Conservation (phyloP, 2,329 filamentous ascomycete species). For the Stagonosporopsis chrysanthemi region DNA sequence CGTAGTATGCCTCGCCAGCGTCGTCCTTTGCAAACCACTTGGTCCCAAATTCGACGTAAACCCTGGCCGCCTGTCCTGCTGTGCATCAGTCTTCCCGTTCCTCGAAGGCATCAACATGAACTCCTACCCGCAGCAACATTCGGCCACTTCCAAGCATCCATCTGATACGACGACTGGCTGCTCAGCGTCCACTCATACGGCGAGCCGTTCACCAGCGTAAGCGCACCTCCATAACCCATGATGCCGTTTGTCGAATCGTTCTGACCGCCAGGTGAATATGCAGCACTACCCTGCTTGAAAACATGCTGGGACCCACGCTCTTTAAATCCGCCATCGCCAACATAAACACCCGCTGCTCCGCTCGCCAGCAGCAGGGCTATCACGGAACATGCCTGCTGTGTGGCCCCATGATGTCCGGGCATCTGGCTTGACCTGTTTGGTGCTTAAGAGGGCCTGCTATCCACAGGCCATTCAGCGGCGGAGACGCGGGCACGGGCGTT, state of each 20-base stretch:
- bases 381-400: neutral
- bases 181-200: constrained; percentile 48
- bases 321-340: constrained; percentile 1
- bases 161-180: constrained; percentile 46
- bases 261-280: neutral
- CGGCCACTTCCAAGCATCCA: constrained; percentile 50
- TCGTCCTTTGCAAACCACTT: constrained; percentile 42
- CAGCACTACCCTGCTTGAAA: neutral
- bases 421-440: constrained; percentile 3
- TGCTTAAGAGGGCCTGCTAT: neutral
- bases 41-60: constrained; percentile 44
- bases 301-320: constrained; percentile 5
- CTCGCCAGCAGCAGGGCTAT: neutral
- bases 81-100: neutral
- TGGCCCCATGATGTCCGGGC: constrained; percentile 5
- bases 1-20: constrained; percentile 47
- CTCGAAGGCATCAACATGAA: neutral
- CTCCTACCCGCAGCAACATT: constrained; percentile 39
- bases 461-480: neutral
- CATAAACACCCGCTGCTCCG: neutral
- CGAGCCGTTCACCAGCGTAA: constrained; percentile 53
- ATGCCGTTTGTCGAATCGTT: constrained; percentile 2
- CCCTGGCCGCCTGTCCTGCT: constrained; percentile 38
- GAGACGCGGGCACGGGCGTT: neutral
- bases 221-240: constrained; percentile 38